A percentile compares a stretch with the other conserved stretches of the same genome.
Conservation (phyloP, 2,329 filamentous ascomycete genomes). For the Aureobasidium namibiae region DNA sequence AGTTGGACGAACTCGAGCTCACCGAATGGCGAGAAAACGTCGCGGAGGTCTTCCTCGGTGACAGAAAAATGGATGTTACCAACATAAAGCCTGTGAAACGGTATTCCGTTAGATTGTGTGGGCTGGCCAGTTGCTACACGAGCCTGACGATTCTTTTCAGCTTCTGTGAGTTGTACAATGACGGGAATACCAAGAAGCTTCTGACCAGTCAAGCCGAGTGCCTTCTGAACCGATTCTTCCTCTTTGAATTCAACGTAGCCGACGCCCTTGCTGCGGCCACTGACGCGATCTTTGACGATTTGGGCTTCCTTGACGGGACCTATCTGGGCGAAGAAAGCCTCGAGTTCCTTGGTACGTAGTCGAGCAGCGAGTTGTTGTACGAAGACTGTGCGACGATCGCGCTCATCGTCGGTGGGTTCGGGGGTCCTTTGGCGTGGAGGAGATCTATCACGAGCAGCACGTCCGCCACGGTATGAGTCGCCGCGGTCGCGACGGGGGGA, state of each 20-base stretch:
- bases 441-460: slow-evolving; percentile 44
- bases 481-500: slow-evolving; percentile 45
- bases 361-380: slow-evolving; percentile 96
- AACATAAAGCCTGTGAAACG: slow-evolving; percentile 96
- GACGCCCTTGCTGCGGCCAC: slow-evolving; percentile 94
- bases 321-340: slow-evolving; percentile 90
- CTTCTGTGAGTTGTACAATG: slow-evolving; percentile 96
- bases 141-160: slow-evolving; percentile 97
- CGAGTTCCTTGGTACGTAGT: slow-evolving; percentile 83
- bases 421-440: slow-evolving; percentile 51
- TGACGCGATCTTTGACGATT: slow-evolving; percentile 96
- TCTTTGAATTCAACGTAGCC: slow-evolving; percentile 98
- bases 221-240: slow-evolving; percentile 86
- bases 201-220: slow-evolving; percentile 96
- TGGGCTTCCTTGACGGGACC: slow-evolving; percentile 94
- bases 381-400: slow-evolving; percentile 93
- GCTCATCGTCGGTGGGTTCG: slow-evolving; percentile 85
- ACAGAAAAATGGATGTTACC: slow-evolving; percentile 99
- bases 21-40: slow-evolving; percentile 95
- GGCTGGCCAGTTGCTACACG: slow-evolving; percentile 65
- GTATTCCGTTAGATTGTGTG: slow-evolving; percentile 71
- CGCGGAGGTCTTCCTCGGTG: slow-evolving; percentile 88
- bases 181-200: slow-evolving; percentile 97
- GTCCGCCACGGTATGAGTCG: slow-evolving; percentile 61
- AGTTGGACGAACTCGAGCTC: slow-evolving; percentile 96